Base-by-base conservation (phyloP, 2,329 filamentous ascomycete genomes). In the Myriosclerotinia curreyana region DNA sequence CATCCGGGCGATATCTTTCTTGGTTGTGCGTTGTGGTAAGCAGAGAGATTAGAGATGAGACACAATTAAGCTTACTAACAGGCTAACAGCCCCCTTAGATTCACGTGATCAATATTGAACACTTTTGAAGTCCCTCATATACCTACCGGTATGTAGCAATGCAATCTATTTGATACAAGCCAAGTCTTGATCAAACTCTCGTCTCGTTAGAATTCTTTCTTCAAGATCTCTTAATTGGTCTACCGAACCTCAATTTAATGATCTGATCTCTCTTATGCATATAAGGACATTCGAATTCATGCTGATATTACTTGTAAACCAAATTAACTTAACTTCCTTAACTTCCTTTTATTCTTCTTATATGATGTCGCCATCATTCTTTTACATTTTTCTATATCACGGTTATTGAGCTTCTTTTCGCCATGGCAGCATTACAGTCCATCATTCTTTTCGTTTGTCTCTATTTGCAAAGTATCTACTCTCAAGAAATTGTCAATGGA, bases 401-500 rank as follows among this genome's bases (percentile, higher is more conserved):
- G 28, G 34, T 36, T 51, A 31, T 34, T 62, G 17, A 54, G 42
- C 4, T 46, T 38, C 42, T 25, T 51, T 48, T 60, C 34, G 17
- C 38, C 15, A 66, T 61, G 59, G 65, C 56, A 22, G 36, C 68
- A 56, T 65, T 68, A 66, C 62, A 52, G 53, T 66, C 62, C 44
- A 54, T 49, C 50, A 22, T 69, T 42, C 34, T 56, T 59, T 53
- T 68, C 59, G n/a, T 70, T 44, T 64, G 56, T 40, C 56, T 68
- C 36, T 65, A 69, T 52, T 64, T 62, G 28, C 58, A 52, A 61
- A 67, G 64, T 62, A 51, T 68, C n/a, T 64, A 55, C 25, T 70
- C 71, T 44, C 88, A 88, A 70, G 84, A 82, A 25, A 81, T 85
- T 60, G 76, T 84, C 28, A 84, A 84, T 69, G 87, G 87, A 20